Conservation (phyloP, 306 rosid species). For the Vicia sativa region DNA sequence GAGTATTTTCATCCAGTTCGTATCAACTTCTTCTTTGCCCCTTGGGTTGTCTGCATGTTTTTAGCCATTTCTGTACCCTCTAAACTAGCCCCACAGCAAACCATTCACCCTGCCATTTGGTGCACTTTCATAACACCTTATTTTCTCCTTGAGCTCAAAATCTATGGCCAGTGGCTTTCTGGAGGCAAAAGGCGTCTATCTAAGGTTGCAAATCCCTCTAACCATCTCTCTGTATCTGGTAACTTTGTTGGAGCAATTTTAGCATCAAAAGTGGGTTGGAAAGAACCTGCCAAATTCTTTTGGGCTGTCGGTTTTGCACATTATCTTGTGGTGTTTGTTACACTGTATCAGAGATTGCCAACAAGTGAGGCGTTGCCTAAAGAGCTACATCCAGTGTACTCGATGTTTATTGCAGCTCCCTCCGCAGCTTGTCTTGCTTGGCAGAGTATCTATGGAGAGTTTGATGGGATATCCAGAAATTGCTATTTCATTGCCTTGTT, state of each 20-base stretch:
- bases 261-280: constrained; percentile 79
- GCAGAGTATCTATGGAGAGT: constrained; percentile 65
- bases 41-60: constrained; percentile 90
- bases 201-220: constrained; percentile 78
- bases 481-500: constrained; percentile 87
- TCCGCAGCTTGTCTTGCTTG: constrained; percentile 86
- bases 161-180: constrained; percentile 88
- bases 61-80: constrained; percentile 65
- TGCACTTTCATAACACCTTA: constrained; percentile 74
- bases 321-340: constrained; percentile 78
- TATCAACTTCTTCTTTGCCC: constrained; percentile 88
- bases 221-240: constrained; percentile 83
- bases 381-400: constrained; percentile 89
- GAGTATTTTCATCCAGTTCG: constrained; percentile 82
- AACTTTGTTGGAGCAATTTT: constrained; percentile 86
- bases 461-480: constrained; percentile 68
- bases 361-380: constrained; percentile 82
- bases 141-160: constrained; percentile 75
- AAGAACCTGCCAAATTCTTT: constrained; percentile 78
- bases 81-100: constrained; percentile 29
- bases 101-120: constrained; percentile 76
- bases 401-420: constrained; percentile 91
- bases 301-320: constrained; percentile 93
- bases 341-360: constrained; percentile 86
- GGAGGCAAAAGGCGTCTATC: constrained; percentile 81